Base-by-base conservation (phyloP, 73 alveolate species). In the Loxodes magnus region DNA sequence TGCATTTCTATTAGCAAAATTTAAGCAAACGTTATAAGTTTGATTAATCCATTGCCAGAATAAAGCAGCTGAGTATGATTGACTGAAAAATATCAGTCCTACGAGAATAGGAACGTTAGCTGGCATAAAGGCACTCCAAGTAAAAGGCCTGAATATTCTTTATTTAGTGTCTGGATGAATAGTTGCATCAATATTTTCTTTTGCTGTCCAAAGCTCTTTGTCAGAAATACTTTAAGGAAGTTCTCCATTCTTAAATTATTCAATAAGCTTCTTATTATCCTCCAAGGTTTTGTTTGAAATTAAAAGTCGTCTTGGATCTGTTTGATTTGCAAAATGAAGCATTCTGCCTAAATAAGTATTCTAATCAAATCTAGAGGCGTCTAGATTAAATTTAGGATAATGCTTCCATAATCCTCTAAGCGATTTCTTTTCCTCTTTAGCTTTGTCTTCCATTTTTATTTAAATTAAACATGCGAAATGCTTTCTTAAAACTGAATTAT, bases 161-260 rank as follows among this genome's bases (percentile, higher is more conserved):
- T 68, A 52, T 24, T 46, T 35, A 7, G 88, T 74, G 49, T 74
- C 88, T 3, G 88, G 88, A 34, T 75, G 90, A 16, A 75, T 27
- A 4, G 75, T 50, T 1, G 79, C 36, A 29, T 56, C 56, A 9
- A 50, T 58, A 16, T 68, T 12, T 34, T 35, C 15, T 5, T 53
- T 15, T 0, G 83, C 83, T 0, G 52, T 25, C 27, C 58, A 29
- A 2, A 67, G 48, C 36, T 59, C 77, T 2, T 21, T 53, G 21
- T 51, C 83, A 48, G 24, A 5, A n/a, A 4, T 5, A 17, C 15
- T 37, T 1, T 22, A 21, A 14, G 15, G 12, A 5, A 33, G 6
- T n/a, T 6, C 17, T 14, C 64, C 64, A 1, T 29, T 33, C 57
- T 29, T 31, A 26, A 57, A 35, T 14, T 37, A 39, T 29, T 66